phyloP scores from a whole-genome alignment of 306 rosid genomes.

The Delonix regia region DNA sequence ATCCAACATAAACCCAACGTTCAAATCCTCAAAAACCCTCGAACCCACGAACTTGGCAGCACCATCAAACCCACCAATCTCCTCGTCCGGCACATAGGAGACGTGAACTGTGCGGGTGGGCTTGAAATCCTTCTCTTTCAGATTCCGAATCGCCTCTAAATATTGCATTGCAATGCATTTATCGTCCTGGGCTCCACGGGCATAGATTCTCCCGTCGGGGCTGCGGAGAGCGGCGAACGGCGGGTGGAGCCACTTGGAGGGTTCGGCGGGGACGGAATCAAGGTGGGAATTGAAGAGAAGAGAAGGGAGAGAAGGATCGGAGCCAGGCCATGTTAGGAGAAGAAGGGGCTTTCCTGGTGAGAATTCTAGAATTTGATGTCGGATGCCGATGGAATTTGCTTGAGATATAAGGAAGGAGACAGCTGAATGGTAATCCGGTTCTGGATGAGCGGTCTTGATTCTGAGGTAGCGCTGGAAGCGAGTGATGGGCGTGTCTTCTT shows the following conservation, averaged over 20 bases:
- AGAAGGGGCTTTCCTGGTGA: conserved; percentile 64
- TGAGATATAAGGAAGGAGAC: conserved; percentile 70
- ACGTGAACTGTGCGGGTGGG: conserved; percentile 71
- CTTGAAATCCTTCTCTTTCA: conserved; percentile 29
- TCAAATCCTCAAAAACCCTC: conserved; percentile 54
- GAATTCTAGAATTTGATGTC: conserved; percentile 53
- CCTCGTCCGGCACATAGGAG: conserved; percentile 90
- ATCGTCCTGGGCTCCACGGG: conserved; percentile 95
- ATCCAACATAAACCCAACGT: conserved; percentile 77
- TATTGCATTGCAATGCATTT: conserved; percentile 84
- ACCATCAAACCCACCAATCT: conserved; percentile 73
- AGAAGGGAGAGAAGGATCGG: conserved; percentile 74
- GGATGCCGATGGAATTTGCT: conserved; percentile 49
- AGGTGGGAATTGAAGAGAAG: conserved; percentile 89
- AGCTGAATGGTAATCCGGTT: conserved; percentile 72
- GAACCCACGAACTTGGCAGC: conserved; percentile 59
- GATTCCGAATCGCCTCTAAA: conserved; percentile 79
- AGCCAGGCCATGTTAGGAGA: conserved; percentile 81
- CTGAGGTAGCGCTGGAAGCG: conserved; percentile 83
- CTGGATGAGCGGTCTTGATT: conserved; percentile 86
- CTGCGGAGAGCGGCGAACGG: conserved; percentile 75
- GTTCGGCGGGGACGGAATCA: conserved; percentile 92
- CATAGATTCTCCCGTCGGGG: conserved; percentile 64
- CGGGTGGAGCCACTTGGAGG: conserved; percentile 78
- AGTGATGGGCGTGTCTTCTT: conserved; percentile 57